Percentiles rank a stretch among this genome's conserved stretches.
Conservation (phyloP, 441 rosid species). For the Pelargonium cotyledonis region DNA sequence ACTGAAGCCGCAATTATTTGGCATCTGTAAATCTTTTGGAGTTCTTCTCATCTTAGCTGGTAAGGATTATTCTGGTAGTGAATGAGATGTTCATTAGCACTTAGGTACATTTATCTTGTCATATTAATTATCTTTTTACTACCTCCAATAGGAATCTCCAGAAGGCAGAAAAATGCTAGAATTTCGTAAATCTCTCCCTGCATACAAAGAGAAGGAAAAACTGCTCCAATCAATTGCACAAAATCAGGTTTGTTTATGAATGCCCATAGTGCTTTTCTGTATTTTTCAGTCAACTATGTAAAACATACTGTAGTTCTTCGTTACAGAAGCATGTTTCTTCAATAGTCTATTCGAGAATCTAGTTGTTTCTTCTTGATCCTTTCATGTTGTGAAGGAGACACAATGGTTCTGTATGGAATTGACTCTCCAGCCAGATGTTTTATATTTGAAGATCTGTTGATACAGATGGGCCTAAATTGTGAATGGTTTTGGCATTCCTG, state of each 20-base stretch:
- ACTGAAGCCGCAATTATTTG: background rate
- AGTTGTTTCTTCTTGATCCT: background rate
- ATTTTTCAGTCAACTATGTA: background rate
- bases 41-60: background rate
- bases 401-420: slow-evolving; percentile 3
- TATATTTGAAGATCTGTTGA: background rate
- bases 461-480: background rate
- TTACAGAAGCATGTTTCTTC: background rate
- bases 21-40: background rate
- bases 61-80: background rate
- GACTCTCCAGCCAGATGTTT: background rate
- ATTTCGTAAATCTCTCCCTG: slow-evolving; percentile 75
- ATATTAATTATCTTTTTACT: background rate
- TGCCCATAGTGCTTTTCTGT: background rate
- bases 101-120: background rate
- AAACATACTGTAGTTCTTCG: background rate
- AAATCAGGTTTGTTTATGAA: slow-evolving; percentile 58
- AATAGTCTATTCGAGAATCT: background rate
- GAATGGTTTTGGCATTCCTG: background rate
- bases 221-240: slow-evolving; percentile 94
- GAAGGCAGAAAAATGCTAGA: slow-evolving; percentile 80
- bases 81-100: slow-evolving; percentile 1
- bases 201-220: slow-evolving; percentile 85
- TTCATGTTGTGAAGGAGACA: background rate
- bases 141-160: slow-evolving; percentile 63